A percentile compares a stretch with the other conserved stretches of the same genome.
Conservation (phyloP, 768 basidiomycete genomes). For the Phlebiopsis gigantea region DNA sequence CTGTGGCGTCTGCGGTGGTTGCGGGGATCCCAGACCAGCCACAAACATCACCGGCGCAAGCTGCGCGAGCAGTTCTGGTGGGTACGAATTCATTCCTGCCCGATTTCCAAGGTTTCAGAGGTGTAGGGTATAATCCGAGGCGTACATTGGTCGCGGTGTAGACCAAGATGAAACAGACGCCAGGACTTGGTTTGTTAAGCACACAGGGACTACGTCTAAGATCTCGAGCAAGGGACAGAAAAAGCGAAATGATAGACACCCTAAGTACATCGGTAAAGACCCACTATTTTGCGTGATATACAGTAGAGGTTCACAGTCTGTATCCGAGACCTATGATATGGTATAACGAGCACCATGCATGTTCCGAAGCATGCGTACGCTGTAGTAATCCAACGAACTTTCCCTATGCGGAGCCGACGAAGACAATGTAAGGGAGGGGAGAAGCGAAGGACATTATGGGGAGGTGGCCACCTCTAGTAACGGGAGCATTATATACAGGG, state of each 20-base stretch:
- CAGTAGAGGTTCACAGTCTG: slow-evolving; percentile 5
- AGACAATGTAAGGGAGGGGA: neutral
- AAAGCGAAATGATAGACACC: neutral
- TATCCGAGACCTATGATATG: slow-evolving; percentile 1
- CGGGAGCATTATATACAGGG: slow-evolving; percentile 7
- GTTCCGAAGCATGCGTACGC: neutral
- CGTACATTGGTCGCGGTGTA: neutral
- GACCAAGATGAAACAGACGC: neutral
- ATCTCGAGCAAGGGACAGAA: neutral
- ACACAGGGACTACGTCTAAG: too few species aligned
- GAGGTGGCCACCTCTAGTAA: slow-evolving; percentile 2
- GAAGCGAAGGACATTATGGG: neutral
- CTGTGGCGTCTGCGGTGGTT: slow-evolving; percentile 17
- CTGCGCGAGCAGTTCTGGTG: slow-evolving; percentile 83
- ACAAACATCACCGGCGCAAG: slow-evolving; percentile 93
- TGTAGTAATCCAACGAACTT: neutral
- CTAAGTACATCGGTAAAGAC: neutral
- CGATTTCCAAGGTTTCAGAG: neutral
- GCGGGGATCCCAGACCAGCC: slow-evolving; percentile 55
- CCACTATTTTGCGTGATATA: slow-evolving; percentile 5
- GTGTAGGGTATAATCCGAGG: neutral
- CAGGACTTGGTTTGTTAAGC: neutral
- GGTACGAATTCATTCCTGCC: slow-evolving; percentile 82
- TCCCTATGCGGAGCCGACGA: neutral
- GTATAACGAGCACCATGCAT: neutral